Conservation (phyloP, 2,329 filamentous ascomycete species). For the Lizonia empirigonia region DNA sequence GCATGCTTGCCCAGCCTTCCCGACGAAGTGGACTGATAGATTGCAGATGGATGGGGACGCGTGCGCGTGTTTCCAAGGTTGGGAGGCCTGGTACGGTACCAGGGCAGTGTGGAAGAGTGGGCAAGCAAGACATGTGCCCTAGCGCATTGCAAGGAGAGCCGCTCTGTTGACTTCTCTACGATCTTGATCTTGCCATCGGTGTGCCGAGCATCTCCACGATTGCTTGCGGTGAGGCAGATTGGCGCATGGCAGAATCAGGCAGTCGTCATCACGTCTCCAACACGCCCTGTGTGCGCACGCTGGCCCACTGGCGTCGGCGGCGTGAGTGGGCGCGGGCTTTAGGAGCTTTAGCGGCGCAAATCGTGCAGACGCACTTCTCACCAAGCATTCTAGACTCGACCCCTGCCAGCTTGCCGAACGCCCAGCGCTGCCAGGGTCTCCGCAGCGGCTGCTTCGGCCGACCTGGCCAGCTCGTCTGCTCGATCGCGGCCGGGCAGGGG, state of each 20-base stretch:
- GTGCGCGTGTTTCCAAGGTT: slow-evolving; percentile 8
- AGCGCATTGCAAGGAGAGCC: slow-evolving; percentile 13
- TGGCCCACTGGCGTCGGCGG: slow-evolving; percentile 6
- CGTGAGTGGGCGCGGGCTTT: slow-evolving; percentile 4
- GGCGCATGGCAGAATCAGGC: slow-evolving; percentile 5
- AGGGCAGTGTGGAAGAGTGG: slow-evolving; percentile 3
- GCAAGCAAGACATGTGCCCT: slow-evolving; percentile 8
- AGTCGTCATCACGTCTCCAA: slow-evolving; percentile 13
- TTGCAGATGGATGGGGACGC: not conserved
- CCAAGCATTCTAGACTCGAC: slow-evolving; percentile 20
- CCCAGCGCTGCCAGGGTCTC: slow-evolving; percentile 4
- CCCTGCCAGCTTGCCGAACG: slow-evolving; percentile 13
- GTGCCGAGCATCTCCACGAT: slow-evolving; percentile 18
- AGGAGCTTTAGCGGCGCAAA: slow-evolving; percentile 5
- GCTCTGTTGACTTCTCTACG: slow-evolving; percentile 13
- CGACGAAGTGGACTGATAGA: slow-evolving; percentile 2
- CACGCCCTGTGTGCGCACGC: slow-evolving; percentile 6
- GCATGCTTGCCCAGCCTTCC: not conserved
- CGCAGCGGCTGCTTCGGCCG: slow-evolving; percentile 7
- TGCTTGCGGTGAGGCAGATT: slow-evolving; percentile 7
- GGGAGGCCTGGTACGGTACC: slow-evolving; percentile 7
- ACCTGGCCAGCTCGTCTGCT: not conserved
- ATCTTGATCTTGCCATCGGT: slow-evolving; percentile 10
- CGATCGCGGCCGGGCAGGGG: no score
- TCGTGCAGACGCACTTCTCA: slow-evolving; percentile 1